Evolutionary conservation across 2,329 filamentous ascomycete genomes (phyloP).

Genomic region (Hypoxylon sp.): DNA sequence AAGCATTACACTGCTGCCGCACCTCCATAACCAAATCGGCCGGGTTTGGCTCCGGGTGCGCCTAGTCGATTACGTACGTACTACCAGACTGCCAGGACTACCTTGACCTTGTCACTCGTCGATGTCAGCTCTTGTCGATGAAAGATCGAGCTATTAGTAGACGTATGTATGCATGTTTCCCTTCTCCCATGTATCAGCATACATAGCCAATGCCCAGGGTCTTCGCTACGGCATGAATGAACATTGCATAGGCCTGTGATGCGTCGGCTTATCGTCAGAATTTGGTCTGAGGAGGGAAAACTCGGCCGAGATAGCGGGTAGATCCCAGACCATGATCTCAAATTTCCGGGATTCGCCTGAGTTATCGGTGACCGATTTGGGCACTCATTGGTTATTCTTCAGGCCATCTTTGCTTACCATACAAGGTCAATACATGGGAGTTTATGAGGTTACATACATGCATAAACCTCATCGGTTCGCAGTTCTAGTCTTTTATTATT

Average conservation of each 20-base stretch:
- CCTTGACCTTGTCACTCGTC: background rate
- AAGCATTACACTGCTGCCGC: constrained; percentile 17
- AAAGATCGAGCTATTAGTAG: background rate
- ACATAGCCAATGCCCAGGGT: constrained; percentile 1
- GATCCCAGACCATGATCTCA: constrained; percentile 14
- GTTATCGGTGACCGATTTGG: constrained; percentile 33
- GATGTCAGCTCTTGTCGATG: too few relatives aligned
- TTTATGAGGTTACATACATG: constrained; percentile 24
- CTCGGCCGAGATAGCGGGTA: constrained; percentile 31
- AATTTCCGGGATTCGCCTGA: constrained; percentile 21
- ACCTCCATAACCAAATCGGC: constrained; percentile 12
- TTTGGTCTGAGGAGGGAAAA: constrained; percentile 13
- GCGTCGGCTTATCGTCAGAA: constrained; percentile 1
- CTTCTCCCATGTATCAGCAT: background rate
- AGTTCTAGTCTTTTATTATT: constrained; percentile 23
- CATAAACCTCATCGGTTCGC: constrained; percentile 19
- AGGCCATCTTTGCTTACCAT: constrained; percentile 22
- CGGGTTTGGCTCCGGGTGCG: constrained; percentile 22
- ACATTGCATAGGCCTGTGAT: constrained; percentile 10
- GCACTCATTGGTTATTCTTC: constrained; percentile 27
- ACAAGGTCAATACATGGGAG: constrained; percentile 17
- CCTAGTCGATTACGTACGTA: constrained; percentile 36
- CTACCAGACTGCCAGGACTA: constrained; percentile 4
- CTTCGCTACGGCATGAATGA: constrained; percentile 8
- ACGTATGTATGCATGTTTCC: background rate